A percentile compares a stretch with the other conserved stretches of the same genome.
Conservation (phyloP, 2,329 filamentous ascomycete species). For the Venturiaceae sp. region DNA sequence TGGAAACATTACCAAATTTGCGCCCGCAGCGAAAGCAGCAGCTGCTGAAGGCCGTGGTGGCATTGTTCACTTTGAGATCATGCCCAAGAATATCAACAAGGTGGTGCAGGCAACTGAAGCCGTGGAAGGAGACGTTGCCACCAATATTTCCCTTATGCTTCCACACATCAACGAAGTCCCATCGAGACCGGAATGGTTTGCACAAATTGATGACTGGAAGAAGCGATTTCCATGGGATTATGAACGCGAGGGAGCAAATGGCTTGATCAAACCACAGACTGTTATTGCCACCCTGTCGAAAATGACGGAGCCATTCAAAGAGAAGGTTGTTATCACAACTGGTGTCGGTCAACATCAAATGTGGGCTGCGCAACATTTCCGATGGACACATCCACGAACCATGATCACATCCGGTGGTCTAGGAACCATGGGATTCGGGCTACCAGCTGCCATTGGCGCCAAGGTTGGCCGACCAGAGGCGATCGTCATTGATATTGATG, state of each 20-base stretch:
- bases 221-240: slow-evolving; percentile 79
- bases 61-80: slow-evolving; percentile 95
- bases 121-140: slow-evolving; percentile 81
- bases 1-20: slow-evolving; percentile 71
- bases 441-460: slow-evolving; percentile 89
- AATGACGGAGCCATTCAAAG: slow-evolving; percentile 68
- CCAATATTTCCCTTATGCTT: slow-evolving; percentile 66
- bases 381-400: slow-evolving; percentile 81
- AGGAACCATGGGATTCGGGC: slow-evolving; percentile 91
- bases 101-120: slow-evolving; percentile 94
- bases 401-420: slow-evolving; percentile 97
- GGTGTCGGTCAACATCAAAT: slow-evolving; percentile 98
- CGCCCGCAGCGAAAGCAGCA: slow-evolving; percentile 75
- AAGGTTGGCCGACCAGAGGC: slow-evolving; percentile 78
- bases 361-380: slow-evolving; percentile 96
- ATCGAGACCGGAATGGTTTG: slow-evolving; percentile 77
- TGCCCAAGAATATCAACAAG: slow-evolving; percentile 99
- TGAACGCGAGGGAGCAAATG: slow-evolving; percentile 64
- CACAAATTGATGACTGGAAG: slow-evolving; percentile 86
- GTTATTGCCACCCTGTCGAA: slow-evolving; percentile 86
- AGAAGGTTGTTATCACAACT: slow-evolving; percentile 79
- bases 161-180: slow-evolving; percentile 57
- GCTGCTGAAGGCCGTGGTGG: slow-evolving; percentile 79
- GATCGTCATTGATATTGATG: slow-evolving; percentile 91
- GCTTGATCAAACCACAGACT: slow-evolving; percentile 87